Percentiles rank a stretch among this genome's conserved stretches.
Evolutionary conservation across 1,139 yeast genomes (phyloP).

Genomic region (Debaryomycetaceae sp.): DNA sequence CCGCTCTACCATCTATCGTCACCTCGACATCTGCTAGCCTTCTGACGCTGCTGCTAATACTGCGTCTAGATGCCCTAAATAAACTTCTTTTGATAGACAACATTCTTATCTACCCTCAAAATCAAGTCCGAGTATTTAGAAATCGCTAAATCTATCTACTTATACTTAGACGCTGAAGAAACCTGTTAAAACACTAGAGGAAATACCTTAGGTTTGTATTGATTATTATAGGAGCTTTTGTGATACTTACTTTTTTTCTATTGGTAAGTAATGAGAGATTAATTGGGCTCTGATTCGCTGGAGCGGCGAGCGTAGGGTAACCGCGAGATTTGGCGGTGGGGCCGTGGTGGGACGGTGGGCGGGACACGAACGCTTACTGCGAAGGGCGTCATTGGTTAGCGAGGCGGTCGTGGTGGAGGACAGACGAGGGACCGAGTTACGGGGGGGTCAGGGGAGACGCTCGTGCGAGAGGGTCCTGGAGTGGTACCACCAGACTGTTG

Average conservation of each 20-base stretch:
- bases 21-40: conserved; percentile 61
- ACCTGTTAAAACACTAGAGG: not conserved
- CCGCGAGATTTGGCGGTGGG: not conserved
- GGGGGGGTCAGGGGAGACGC: not conserved
- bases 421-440: not conserved
- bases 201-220: not conserved
- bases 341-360: not conserved
- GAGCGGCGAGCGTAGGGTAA: conserved; percentile 10
- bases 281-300: conserved; percentile 33
- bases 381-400: not conserved
- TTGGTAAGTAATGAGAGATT: conserved; percentile 19
- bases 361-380: not conserved
- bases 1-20: conserved; percentile 75
- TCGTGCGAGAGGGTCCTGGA: not conserved
- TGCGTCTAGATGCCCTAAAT: conserved; percentile 27
- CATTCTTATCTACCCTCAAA: conserved; percentile 5
- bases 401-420: not conserved
- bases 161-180: not conserved
- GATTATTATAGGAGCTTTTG: conserved; percentile 2
- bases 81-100: conserved; percentile 20
- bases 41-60: conserved; percentile 24
- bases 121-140: not conserved
- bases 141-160: not conserved
- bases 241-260: conserved; percentile 6
- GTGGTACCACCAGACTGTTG: not conserved